Conservation (phyloP, 768 basidiomycete species). For the Phanerochaete carnosa region DNA sequence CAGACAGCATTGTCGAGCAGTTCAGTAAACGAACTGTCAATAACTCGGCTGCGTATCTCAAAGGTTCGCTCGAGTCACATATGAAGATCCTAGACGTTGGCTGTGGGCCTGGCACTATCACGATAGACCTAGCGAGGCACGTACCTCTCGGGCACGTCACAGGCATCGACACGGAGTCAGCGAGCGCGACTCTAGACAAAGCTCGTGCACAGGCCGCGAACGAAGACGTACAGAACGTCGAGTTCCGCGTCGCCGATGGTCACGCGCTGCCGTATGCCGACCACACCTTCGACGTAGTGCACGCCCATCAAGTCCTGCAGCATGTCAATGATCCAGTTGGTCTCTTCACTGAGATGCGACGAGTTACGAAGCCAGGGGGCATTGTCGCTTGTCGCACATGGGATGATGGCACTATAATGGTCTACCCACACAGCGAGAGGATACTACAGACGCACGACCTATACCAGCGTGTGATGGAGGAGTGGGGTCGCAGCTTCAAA, state of each 20-base stretch:
- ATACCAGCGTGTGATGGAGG: neutral
- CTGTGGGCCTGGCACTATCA: conserved; percentile 52
- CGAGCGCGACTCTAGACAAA: conserved; percentile 28
- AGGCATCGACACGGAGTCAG: conserved; percentile 35
- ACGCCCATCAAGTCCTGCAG: conserved; percentile 49
- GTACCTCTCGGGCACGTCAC: conserved; percentile 40
- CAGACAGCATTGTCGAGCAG: neutral
- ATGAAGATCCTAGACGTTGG: conserved; percentile 48
- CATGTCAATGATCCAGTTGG: conserved; percentile 38
- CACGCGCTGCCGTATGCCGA: conserved; percentile 34
- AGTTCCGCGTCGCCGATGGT: conserved; percentile 37
- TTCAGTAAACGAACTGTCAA: conserved; percentile 24
- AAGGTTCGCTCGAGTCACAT: conserved; percentile 31
- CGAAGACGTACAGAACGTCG: conserved; percentile 33
- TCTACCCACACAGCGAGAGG: neutral
- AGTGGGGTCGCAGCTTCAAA: too few relatives aligned
- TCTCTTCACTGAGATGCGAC: conserved; percentile 44
- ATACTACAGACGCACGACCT: neutral
- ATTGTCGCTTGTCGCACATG: conserved; percentile 31
- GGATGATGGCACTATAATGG: neutral
- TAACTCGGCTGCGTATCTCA: conserved; percentile 36
- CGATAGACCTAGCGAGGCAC: conserved; percentile 36
- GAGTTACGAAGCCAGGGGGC: conserved; percentile 43
- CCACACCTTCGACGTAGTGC: conserved; percentile 34
- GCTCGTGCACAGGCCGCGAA: conserved; percentile 29